Evolutionary conservation across 2,329 filamentous ascomycete genomes (phyloP).

Genomic region (Pseudocercospora cruenta): DNA sequence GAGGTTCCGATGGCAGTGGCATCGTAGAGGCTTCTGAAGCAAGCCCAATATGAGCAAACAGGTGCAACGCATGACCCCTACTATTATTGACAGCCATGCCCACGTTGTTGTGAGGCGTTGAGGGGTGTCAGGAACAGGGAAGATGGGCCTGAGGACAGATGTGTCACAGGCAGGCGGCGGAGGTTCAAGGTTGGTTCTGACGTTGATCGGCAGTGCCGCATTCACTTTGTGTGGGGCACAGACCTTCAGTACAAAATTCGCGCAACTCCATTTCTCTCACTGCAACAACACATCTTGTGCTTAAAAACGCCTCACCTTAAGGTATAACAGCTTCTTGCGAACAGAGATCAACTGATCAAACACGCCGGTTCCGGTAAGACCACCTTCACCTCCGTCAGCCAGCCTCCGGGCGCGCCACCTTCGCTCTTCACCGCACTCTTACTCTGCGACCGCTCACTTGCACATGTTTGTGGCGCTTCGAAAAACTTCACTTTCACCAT

Average conservation of each 20-base stretch:
- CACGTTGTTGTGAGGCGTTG: background rate
- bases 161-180: background rate
- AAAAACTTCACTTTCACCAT: background rate
- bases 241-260: background rate
- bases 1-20: background rate
- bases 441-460: background rate
- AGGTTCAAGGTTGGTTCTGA: background rate
- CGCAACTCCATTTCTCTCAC: background rate
- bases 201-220: background rate
- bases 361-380: constrained; percentile 9
- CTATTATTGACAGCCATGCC: background rate
- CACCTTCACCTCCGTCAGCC: constrained; percentile 6
- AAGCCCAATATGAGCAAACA: background rate
- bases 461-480: background rate
- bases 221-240: background rate
- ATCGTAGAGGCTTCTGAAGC: background rate
- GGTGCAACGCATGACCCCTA: background rate
- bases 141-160: background rate
- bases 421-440: constrained; percentile 2
- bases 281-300: background rate
- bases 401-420: constrained; percentile 3
- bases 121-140: background rate
- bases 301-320: background rate
- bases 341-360: background rate
- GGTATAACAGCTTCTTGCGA: background rate